Evolutionary conservation across 1,139 yeast genomes (phyloP), one percentile per base, ranked within the genome.

Genomic region (Candida sanyaensis): DNA sequence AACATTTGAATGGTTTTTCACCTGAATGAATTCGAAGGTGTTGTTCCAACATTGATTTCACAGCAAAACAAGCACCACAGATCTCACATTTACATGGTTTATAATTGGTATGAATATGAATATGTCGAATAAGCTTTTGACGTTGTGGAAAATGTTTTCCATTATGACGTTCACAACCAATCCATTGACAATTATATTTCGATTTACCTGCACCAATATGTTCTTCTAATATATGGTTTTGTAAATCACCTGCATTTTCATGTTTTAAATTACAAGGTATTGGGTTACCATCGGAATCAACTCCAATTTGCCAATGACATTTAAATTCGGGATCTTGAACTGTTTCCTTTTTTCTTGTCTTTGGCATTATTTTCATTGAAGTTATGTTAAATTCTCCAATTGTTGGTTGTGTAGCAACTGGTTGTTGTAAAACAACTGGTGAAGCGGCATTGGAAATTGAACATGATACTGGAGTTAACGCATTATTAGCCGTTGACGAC

Each of bases 11-110:
- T 0, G 86, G 86, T 49, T 77, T 79, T 51, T 81, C 97, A 5
- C 98, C 99, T 0, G 96, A 88, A 62, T 93, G 99, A 0, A 83
- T 84, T 46, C 99, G 73, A 59, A 80, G 63, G 68, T 93, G 99
- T 77, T 85, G 91, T 43, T 77, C 73, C 44, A 88, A 69, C 75
- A 84, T 82, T 26, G 81, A 64, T 40, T 82, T 85, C 24, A 84
- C 86, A 8, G 89, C 87, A 68, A 92, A 91, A 17, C 74, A 64
- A 49, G 85, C 81, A 7, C 81, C 82, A 64, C 97, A 91, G 1
- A 78, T 64, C 4, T 74, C 65, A 66, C 97, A 91, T 52, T 70
- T 67, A 62, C 80, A 87, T 0, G 96, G 96, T 61, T 84, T 86
- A 65, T 86, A 83, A 52, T 86, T 84, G 1, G 98, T 89, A 64